Evolutionary conservation across 257 asterid species (phyloP).

Genomic region (Salvia splendens): DNA sequence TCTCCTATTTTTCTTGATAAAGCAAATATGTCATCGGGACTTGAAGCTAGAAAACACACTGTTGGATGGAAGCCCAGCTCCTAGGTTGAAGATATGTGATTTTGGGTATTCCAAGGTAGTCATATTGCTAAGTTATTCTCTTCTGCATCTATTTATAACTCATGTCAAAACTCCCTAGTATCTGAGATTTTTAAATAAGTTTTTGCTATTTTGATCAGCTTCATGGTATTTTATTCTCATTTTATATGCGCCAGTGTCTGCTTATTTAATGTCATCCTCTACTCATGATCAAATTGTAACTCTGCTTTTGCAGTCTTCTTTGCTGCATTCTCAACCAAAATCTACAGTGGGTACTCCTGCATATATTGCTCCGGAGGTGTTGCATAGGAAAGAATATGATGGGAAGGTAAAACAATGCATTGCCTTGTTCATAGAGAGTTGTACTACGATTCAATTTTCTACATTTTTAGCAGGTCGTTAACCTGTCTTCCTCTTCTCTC

Average conservation of each 20-base stretch:
- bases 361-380: conserved; percentile 86
- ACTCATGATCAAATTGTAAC: conserved; percentile 25
- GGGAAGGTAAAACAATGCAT: conserved; percentile 60
- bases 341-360: conserved; percentile 93
- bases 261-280: background rate
- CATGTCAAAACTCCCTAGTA: conserved; percentile 2
- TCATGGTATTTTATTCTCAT: background rate
- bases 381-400: conserved; percentile 72
- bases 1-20: conserved; percentile 17
- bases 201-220: conserved; percentile 10
- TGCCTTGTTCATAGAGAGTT: background rate
- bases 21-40: conserved; percentile 47
- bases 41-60: conserved; percentile 46
- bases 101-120: conserved; percentile 46
- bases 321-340: conserved; percentile 88
- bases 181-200: conserved; percentile 10
- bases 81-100: conserved; percentile 45
- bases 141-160: background rate
- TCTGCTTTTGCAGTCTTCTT: conserved; percentile 57
- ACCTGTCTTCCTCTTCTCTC: background rate
- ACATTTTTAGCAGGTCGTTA: background rate
- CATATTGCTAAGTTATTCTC: background rate
- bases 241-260: background rate
- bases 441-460: background rate
- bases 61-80: conserved; percentile 47